Evolutionary conservation across 768 basidiomycete species (phyloP), one percentile per base, ranked within the genome.

Genomic region (Coprinellus aureogranulatus): DNA sequence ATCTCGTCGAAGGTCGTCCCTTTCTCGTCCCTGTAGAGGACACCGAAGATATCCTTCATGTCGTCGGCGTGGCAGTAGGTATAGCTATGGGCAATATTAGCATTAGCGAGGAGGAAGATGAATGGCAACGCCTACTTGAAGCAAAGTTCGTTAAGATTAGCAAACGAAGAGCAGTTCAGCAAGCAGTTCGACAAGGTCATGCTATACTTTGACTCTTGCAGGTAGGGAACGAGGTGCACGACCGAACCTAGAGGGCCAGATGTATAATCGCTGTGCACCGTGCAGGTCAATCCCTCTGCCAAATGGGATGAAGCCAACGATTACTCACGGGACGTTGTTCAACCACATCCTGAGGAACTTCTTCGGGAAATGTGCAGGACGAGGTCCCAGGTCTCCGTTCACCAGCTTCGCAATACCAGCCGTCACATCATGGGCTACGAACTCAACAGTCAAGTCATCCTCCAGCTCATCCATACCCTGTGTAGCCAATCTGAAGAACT

Each of bases 261-360:
- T 6, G 64, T 65, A 47, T 65, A 65, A 46, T 65, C 65, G 4
- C 65, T 65, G 37, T 16, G 34, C 34, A 6, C 14, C 34, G 34
- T 1, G n/a, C 2, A n/a, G 4, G 4, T 55, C 49, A 8, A 41
- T 2, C 9, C 34, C 23, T 44, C 30, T 40, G 31, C 9, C 22
- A 26, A n/a, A n/a, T n/a, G n/a, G 4, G 40, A 16, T 25, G 37
- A 16, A 54, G 16, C 18, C 23, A 57, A 31, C 26, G 14, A 18
- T 42, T 10, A 57, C 62, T 53, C 50, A 65, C 62, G 65, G 65
- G 28, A 63, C 61, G 46, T 65, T 65, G 48, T 61, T 65, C 39
- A 65, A 28, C 42, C 60, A 65, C 56, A 65, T 61, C 6, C 62
- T 51, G 3, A 61, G 53, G 40, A 61, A 65, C 27, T 50, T 53